Base-by-base conservation (phyloP, 176 grass and related monocot species). In the Hsuehochloa calcarea region DNA sequence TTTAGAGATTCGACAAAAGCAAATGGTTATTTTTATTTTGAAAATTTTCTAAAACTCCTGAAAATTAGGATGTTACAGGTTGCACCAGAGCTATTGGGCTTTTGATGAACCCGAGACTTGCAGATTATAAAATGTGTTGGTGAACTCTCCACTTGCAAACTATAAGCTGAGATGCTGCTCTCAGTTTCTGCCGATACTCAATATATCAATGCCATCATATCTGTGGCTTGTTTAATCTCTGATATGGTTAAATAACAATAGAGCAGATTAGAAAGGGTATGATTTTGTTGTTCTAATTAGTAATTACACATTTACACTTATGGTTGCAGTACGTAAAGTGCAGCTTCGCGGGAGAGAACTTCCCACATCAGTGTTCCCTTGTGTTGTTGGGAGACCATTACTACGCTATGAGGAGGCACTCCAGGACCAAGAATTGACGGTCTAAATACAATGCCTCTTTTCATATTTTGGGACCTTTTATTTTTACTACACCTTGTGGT, bases 301-400 rank as follows among this genome's bases (percentile, higher is more conserved):
- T 56, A 29, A 71, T 58, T 55, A 55, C 56, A 76, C 26, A 29
- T 65, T 58, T 55, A 55, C 56, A 76, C 26, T 35, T 73, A 44
- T 73, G 61, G 23, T 10, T 92, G 82, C 85, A 98, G 93, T 95
- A 98, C 95, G 91, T 95, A n/a, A 98, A 98, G 74, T 95, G 96
- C 70, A 93, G 93, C 34, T 98, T 98, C 94, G 93, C 93, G 8
- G 91, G 93, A 37, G 96, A 98, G 84, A 94, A 98, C 83, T 94
- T 98, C 35, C 96, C 96, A 49, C 91, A 25, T 94, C 93, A 58
- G 93, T 95, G 19, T 98, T 94, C 65, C 96, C 96, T 52, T 98
- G 96, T 38, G 93, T 95, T 16, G 93, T 95, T 78, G 93, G 96
- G 41, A 79, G 96, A 65, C 91, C 96, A 46, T 89, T 95, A 84